A percentile compares a stretch with the other conserved stretches of the same genome.
Conservation (phyloP, 208 protist genomes). For the Tetramitus jugosus region DNA sequence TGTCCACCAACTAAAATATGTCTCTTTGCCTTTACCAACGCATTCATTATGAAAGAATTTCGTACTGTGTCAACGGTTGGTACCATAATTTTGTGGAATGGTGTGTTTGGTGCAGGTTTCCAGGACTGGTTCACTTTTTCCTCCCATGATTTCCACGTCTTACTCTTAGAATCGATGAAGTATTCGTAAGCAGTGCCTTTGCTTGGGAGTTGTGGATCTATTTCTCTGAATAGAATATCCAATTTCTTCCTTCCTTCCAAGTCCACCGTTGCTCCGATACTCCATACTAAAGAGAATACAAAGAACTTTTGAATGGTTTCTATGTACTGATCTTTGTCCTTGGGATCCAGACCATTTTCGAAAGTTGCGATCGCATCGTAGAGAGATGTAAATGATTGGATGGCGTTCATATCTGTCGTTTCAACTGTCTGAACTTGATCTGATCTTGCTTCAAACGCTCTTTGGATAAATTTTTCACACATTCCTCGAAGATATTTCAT, state of each 20-base stretch:
- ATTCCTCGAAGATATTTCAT: constrained; percentile 30
- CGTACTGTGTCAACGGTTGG: constrained; percentile 94
- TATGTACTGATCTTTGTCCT: constrained; percentile 63
- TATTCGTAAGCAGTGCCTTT: constrained; percentile 95
- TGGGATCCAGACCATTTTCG: constrained; percentile 48
- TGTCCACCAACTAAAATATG: constrained; percentile 86
- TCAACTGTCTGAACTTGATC: constrained; percentile 79
- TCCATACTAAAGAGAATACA: constrained; percentile 89
- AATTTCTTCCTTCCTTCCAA: constrained; percentile 76
- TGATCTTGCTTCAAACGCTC: neutral
- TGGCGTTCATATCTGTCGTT: constrained; percentile 65
- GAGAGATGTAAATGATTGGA: constrained; percentile 83
- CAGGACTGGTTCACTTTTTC: constrained; percentile 74
- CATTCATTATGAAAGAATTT: constrained; percentile 81
- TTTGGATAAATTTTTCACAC: neutral
- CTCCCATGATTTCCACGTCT: constrained; percentile 83
- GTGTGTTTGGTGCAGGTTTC: constrained; percentile 61
- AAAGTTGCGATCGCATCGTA: constrained; percentile 83
- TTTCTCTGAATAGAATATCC: constrained; percentile 79
- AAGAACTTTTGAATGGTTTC: constrained; percentile 84
- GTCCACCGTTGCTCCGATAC: constrained; percentile 79
- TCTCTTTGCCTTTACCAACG: constrained; percentile 66
- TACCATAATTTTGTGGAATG: constrained; percentile 88
- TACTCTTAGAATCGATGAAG: constrained; percentile 73
- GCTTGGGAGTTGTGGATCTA: constrained; percentile 85